A percentile compares a stretch with the other conserved stretches of the same genome.
These are phyloP conservation scores for sweet orange (Citrus sinensis) DNA, from an alignment of 345 rosid species.

Conservation along the genomic window DNA sequence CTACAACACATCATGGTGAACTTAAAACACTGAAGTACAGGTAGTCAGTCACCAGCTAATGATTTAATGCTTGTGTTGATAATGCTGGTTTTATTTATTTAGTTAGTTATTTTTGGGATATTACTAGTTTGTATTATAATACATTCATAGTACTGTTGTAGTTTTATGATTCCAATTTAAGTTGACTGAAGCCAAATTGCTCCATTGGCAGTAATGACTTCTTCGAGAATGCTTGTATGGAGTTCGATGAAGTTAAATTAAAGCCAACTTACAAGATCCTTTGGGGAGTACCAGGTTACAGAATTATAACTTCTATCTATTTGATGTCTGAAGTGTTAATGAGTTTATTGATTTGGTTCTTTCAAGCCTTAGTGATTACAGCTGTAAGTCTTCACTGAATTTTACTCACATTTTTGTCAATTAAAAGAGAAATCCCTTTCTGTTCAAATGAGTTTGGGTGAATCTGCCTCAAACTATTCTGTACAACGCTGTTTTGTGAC, in stretches of 20 bases:
- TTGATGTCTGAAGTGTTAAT: not conserved
- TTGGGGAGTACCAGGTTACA: constrained; percentile 97
- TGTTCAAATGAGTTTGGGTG: not conserved
- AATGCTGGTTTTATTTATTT: not conserved
- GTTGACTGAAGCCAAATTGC: not conserved
- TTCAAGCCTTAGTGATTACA: not conserved
- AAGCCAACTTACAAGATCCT: constrained; percentile 89
- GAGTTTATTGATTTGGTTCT: not conserved
- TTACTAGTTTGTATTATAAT: constrained; percentile 2
- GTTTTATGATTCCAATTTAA: not conserved
- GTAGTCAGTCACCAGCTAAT: constrained; percentile 27
- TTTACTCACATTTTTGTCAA: not conserved
- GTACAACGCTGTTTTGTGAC: not conserved
- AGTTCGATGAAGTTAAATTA: constrained; percentile 83
- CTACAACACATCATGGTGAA: constrained; percentile 93
- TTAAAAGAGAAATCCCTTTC: not conserved
- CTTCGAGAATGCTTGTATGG: constrained; percentile 98
- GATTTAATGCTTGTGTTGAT: constrained; percentile 5
- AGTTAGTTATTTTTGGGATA: not conserved
- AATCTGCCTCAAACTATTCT: not conserved
- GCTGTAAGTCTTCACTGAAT: not conserved
- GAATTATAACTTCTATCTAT: not conserved
- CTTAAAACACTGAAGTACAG: constrained; percentile 91
- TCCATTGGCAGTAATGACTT: constrained; percentile 50
- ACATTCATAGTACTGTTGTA: not conserved